Base-by-base conservation (phyloP, 2,329 filamentous ascomycete species). In the Aspergillus unguis region DNA sequence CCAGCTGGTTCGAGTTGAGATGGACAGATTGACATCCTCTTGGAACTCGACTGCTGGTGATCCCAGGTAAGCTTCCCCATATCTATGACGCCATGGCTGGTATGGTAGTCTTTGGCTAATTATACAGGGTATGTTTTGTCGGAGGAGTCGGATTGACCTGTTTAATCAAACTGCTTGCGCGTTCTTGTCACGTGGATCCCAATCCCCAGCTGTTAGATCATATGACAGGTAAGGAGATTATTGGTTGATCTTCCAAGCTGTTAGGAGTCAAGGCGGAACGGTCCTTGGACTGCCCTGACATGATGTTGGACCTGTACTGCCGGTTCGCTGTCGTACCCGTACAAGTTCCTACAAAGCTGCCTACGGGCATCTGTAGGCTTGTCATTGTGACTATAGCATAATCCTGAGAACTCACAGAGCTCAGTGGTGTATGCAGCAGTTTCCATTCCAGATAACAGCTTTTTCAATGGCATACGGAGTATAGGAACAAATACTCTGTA, bases 51-150 rank as follows among this genome's bases (percentile, higher is more conserved):
- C 26, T 49, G 23, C 44, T 43, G 32, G 38, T 35, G 45, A 41
- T 41, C 17, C 7, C 17, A 28, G 28, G 23, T 35, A 29, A 42
- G 37, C 17, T 32, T 42, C 38, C 26, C 32, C 26, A 35, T 44
- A 37, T 49, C 38, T 49, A 49, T 49, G 47, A 49, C 47, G 47
- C 43, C 47, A 49, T 49, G 25, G 45, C 6, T 29, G 7, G n/a
- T 7, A 25, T 6, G 5, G 23, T 17, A 8, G 3, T 27, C 5
- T 41, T 17, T 17, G 29, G 6, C 31, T 36, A 43, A 9, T 17
- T 37, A 4, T 41, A 49, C 46, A 43, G 37, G 29, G 1, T 25
- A 8, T 1, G 11, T 10, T 23, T 17, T n/a, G 8, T 28, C 38
- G n/a, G 6, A 8, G 10, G 1, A n/a, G 6, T 17, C 17, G 27